Evolutionary conservation across 306 rosid genomes (phyloP).

Genomic region (Quercus mongolica): DNA sequence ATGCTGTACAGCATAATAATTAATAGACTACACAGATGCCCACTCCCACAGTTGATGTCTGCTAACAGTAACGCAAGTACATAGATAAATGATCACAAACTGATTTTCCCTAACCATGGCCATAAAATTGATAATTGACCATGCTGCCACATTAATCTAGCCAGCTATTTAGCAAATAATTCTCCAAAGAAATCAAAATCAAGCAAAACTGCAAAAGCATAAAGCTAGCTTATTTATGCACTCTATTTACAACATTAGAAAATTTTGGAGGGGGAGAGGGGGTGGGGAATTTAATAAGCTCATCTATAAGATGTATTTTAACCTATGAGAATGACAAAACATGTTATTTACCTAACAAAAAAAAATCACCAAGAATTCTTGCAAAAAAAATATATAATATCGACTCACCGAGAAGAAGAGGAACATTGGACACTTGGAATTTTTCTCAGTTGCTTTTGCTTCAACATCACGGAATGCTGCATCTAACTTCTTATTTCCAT

Average conservation of each 20-base stretch:
- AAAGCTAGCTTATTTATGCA: neutral
- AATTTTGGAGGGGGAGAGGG: neutral
- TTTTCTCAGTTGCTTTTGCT: slow-evolving; percentile 44
- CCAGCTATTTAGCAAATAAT: neutral
- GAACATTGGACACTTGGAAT: slow-evolving; percentile 54
- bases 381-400: neutral
- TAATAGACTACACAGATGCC: neutral
- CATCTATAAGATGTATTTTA: neutral
- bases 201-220: neutral
- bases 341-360: neutral
- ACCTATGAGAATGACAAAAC: neutral
- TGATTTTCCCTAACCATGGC: too few species aligned
- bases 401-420: slow-evolving; percentile 87
- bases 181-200: neutral
- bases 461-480: slow-evolving; percentile 58
- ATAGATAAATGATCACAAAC: slow-evolving; percentile 13
- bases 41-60: slow-evolving; percentile 3
- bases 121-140: too few species aligned
- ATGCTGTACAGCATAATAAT: neutral
- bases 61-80: neutral
- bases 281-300: neutral
- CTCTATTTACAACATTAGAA: neutral
- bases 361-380: neutral
- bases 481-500: slow-evolving; percentile 71
- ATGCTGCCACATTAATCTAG: neutral